phyloP scores from a whole-genome alignment of 495 filamentous ascomycete genomes.

The Elaphomyces granulatus region DNA sequence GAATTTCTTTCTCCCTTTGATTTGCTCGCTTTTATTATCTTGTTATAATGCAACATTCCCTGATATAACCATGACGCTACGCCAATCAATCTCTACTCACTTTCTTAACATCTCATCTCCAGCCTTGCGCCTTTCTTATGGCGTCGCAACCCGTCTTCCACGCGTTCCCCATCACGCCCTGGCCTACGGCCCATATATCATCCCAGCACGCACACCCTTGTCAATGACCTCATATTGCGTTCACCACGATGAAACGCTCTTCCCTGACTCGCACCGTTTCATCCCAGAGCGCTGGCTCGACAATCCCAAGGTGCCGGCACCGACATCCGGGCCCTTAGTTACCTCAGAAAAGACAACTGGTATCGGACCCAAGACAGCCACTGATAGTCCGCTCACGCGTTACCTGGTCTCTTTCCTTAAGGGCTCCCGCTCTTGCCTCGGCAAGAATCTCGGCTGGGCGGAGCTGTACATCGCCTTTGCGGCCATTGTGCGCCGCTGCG shows the following conservation, averaged over 20 bases:
- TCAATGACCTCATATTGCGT: conserved; percentile 27
- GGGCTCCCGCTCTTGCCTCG: not conserved
- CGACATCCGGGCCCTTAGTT: conserved; percentile 1
- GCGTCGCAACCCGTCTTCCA: conserved; percentile 17
- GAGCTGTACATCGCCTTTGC: conserved; percentile 23
- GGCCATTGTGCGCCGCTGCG: conserved; percentile 15
- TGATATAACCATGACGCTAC: too few species aligned
- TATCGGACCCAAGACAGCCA: conserved; percentile 2
- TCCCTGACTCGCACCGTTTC: conserved; percentile 27
- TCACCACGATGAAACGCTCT: conserved; percentile 27
- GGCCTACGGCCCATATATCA: too few species aligned
- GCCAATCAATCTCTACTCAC: too few species aligned
- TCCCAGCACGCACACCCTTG: conserved; percentile 10
- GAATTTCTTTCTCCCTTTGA: too few species aligned
- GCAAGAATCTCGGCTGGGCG: conserved; percentile 16
- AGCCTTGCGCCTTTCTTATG: conserved; percentile 25
- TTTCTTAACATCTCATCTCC: too few species aligned
- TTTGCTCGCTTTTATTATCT: too few species aligned
- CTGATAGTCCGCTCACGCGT: not conserved
- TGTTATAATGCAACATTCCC: too few species aligned
- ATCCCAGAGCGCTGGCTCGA: conserved; percentile 31
- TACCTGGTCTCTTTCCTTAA: not conserved
- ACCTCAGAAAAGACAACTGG: conserved; percentile 1
- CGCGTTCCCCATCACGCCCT: conserved; percentile 18
- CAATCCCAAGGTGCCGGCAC: conserved; percentile 6